Conservation (phyloP, 768 basidiomycete genomes). For the Sporobolomyces roseus region DNA sequence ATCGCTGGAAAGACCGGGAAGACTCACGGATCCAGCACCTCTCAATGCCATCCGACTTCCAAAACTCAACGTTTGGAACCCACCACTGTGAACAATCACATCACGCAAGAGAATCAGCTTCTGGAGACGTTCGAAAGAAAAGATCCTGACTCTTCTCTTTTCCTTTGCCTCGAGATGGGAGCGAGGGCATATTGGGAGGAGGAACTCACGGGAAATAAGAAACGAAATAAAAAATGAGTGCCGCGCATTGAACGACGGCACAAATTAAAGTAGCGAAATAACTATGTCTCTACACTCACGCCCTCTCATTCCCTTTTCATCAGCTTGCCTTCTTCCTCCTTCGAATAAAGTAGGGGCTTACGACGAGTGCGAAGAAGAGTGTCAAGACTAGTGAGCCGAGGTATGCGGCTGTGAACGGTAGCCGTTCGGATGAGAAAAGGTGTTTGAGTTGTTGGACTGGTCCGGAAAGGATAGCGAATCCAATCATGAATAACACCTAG, state of each 20-base stretch:
- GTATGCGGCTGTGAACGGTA: slow-evolving; percentile 64
- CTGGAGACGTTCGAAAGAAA: not conserved
- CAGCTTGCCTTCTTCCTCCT: not conserved
- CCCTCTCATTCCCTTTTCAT: not conserved
- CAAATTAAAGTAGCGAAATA: slow-evolving; percentile 80
- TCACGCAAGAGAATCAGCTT: not conserved
- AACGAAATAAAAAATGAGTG: slow-evolving; percentile 80
- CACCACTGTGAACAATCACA: slow-evolving; percentile 19
- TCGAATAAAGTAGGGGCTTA: slow-evolving; percentile 50
- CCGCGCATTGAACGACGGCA: slow-evolving; percentile 75
- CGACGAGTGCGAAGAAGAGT: slow-evolving; percentile 84
- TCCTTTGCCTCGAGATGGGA: too few species aligned
- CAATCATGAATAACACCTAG: slow-evolving; percentile 83
- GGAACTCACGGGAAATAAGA: slow-evolving; percentile 88
- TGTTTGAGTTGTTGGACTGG: slow-evolving; percentile 91
- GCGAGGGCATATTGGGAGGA: too few species aligned
- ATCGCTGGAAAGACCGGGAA: too few species aligned
- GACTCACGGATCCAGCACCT: slow-evolving; percentile 33
- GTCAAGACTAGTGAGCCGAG: slow-evolving; percentile 78
- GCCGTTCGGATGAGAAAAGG: slow-evolving; percentile 49
- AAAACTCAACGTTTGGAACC: slow-evolving; percentile 34
- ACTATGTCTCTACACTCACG: slow-evolving; percentile 61
- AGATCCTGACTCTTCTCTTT: too few species aligned
- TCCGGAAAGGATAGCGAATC: slow-evolving; percentile 63
- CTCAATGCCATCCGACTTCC: slow-evolving; percentile 37